Percentiles rank a stretch among this genome's conserved stretches.
These are phyloP conservation scores for Oleoguttula mirabilis DNA, from an alignment of 495 filamentous ascomycete species.

Conservation along the genomic window DNA sequence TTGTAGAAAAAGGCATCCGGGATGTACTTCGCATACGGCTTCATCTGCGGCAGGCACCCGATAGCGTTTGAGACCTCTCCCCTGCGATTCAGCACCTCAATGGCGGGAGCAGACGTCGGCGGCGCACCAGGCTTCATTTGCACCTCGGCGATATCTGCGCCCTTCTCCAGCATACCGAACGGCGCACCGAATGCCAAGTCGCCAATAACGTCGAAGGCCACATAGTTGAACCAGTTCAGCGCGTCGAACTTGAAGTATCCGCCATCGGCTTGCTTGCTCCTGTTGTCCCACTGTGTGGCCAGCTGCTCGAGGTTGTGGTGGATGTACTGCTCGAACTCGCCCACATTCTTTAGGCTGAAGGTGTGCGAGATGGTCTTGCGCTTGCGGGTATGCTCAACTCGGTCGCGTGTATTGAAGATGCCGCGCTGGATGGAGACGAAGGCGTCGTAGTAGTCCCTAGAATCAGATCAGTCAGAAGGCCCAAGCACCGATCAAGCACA, in stretches of 20 bases:
- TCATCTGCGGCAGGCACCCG: constrained; percentile 47
- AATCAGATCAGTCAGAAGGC: background rate
- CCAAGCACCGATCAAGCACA: background rate
- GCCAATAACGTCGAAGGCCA: constrained; percentile 88
- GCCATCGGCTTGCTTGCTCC: constrained; percentile 32
- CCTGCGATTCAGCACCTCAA: constrained; percentile 57
- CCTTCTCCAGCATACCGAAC: constrained; percentile 44
- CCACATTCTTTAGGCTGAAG: constrained; percentile 69
- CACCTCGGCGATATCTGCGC: constrained; percentile 52
- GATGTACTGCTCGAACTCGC: constrained; percentile 86
- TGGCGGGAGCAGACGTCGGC: constrained; percentile 50
- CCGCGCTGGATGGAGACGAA: constrained; percentile 80
- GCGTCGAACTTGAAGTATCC: constrained; percentile 57
- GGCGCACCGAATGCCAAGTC: constrained; percentile 43
- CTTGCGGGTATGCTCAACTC: constrained; percentile 76
- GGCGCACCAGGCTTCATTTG: constrained; percentile 39
- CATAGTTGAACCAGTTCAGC: constrained; percentile 87
- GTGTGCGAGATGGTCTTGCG: constrained; percentile 81
- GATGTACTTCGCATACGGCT: constrained; percentile 52
- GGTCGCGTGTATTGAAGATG: constrained; percentile 82
- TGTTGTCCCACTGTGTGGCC: constrained; percentile 56
- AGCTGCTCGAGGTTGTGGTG: constrained; percentile 65
- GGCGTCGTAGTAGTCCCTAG: constrained; percentile 73
- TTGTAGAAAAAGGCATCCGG: constrained; percentile 58
- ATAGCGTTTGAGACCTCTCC: constrained; percentile 54